These are phyloP conservation scores for Globisporangium middletonii DNA, from an alignment of 352 stramenopile species.

Conservation along the genomic window DNA sequence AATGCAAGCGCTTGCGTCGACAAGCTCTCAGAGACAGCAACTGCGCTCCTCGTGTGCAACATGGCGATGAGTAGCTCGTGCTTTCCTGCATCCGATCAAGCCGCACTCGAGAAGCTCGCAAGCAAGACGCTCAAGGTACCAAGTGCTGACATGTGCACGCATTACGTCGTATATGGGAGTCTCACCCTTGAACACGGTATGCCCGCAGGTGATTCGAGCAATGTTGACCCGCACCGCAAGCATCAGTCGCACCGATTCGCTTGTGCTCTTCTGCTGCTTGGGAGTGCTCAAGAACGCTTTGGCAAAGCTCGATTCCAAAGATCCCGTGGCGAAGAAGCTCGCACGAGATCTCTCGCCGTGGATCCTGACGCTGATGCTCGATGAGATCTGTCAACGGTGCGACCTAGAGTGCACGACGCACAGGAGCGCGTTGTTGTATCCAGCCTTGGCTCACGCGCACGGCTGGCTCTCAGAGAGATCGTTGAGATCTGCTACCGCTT, in stretches of 20 bases:
- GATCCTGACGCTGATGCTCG: conserved; percentile 1
- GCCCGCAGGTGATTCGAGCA: not conserved
- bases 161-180: too few relatives aligned
- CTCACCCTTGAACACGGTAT: too few relatives aligned
- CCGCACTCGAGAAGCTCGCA: not conserved
- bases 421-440: not conserved
- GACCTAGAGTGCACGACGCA: not conserved
- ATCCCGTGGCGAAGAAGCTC: not conserved
- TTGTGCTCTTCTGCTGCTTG: not conserved
- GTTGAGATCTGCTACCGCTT: conserved; percentile 1
- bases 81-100: not conserved
- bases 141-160: too few relatives aligned
- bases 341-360: not conserved
- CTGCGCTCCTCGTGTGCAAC: not conserved
- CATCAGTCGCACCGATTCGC: not conserved
- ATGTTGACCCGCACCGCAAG: not conserved
- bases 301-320: not conserved
- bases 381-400: conserved; percentile 1
- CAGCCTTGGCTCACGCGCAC: not conserved
- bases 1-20: not conserved
- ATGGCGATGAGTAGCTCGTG: not conserved
- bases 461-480: not conserved
- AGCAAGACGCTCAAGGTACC: not conserved
- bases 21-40: not conserved
- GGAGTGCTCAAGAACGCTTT: not conserved